phyloP scores from a whole-genome alignment of 108 stramenopile genomes.

The Skeletonema menzelii region DNA sequence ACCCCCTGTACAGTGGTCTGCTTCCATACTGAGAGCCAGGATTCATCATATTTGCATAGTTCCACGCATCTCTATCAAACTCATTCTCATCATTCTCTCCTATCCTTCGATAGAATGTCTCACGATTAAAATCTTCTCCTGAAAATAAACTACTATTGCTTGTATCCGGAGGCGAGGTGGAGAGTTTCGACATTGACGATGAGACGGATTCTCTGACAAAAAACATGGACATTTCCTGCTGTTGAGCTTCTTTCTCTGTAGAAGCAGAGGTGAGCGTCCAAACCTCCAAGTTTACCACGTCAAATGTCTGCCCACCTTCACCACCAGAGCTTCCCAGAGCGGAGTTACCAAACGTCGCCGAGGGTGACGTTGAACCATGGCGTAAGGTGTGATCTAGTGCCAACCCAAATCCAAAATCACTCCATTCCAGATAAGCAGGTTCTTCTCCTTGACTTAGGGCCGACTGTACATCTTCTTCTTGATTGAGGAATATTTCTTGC shows the following conservation, averaged over 20 bases:
- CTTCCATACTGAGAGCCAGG: conserved; percentile 28
- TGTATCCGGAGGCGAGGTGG: not conserved
- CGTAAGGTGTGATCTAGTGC: conserved; percentile 61
- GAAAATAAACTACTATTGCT: conserved; percentile 13
- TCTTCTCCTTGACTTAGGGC: conserved; percentile 1
- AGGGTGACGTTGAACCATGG: conserved; percentile 67
- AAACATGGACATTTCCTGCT: conserved; percentile 49
- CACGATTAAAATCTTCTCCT: conserved; percentile 24
- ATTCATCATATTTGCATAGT: conserved; percentile 40
- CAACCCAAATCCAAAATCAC: conserved; percentile 71
- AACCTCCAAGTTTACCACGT: conserved; percentile 72
- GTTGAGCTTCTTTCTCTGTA: conserved; percentile 65
- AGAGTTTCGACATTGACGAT: conserved; percentile 3
- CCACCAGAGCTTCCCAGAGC: conserved; percentile 36
- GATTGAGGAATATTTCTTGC: not conserved
- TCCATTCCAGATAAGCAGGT: conserved; percentile 28
- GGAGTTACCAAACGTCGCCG: conserved; percentile 80
- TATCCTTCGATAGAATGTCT: conserved; percentile 26
- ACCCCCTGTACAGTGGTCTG: not conserved
- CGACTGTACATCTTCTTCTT: not conserved
- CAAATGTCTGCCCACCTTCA: conserved; percentile 55
- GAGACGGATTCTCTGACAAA: conserved; percentile 31
- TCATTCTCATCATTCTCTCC: conserved; percentile 35
- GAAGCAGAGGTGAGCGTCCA: conserved; percentile 77
- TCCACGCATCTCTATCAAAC: conserved; percentile 19